Conservation (phyloP, 495 filamentous ascomycete species). For the Collariella sp. region DNA sequence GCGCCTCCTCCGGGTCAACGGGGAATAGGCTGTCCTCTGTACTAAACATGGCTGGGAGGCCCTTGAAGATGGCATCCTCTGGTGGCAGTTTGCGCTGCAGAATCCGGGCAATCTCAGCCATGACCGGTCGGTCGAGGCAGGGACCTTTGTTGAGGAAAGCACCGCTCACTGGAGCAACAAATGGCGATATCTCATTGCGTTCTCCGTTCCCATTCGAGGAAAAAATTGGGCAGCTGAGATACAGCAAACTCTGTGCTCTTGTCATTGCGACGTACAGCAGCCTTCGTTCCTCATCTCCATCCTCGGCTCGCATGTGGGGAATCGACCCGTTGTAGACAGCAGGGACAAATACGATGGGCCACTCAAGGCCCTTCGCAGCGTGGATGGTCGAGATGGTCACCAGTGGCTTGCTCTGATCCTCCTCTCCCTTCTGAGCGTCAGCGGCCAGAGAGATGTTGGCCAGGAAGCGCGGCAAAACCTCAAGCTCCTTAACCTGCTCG, state of each 20-base stretch:
- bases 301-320: slow-evolving; percentile 87
- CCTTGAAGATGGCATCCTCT: slow-evolving; percentile 32
- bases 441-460: slow-evolving; percentile 82
- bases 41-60: slow-evolving; percentile 33
- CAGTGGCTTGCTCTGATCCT: slow-evolving; percentile 49
- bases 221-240: slow-evolving; percentile 68
- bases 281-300: slow-evolving; percentile 80
- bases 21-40: slow-evolving; percentile 36
- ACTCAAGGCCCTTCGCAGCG: slow-evolving; percentile 92
- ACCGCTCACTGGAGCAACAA: slow-evolving; percentile 27
- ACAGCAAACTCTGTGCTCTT: slow-evolving; percentile 81
- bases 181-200: slow-evolving; percentile 32
- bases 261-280: slow-evolving; percentile 98
- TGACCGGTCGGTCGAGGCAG: slow-evolving; percentile 35
- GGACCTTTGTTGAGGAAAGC: slow-evolving; percentile 37
- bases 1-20: slow-evolving; percentile 23
- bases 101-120: slow-evolving; percentile 35
- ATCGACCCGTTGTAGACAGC: slow-evolving; percentile 87
- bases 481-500: slow-evolving; percentile 58
- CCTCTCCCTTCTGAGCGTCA: slow-evolving; percentile 57
- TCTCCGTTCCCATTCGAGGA: slow-evolving; percentile 26
- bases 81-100: slow-evolving; percentile 33
- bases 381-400: slow-evolving; percentile 96
- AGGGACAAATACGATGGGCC: slow-evolving; percentile 95
- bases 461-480: slow-evolving; percentile 69